Evolutionary conservation across 148 eudicot genomes (phyloP).

Genomic region (Amaranthus cruentus): DNA sequence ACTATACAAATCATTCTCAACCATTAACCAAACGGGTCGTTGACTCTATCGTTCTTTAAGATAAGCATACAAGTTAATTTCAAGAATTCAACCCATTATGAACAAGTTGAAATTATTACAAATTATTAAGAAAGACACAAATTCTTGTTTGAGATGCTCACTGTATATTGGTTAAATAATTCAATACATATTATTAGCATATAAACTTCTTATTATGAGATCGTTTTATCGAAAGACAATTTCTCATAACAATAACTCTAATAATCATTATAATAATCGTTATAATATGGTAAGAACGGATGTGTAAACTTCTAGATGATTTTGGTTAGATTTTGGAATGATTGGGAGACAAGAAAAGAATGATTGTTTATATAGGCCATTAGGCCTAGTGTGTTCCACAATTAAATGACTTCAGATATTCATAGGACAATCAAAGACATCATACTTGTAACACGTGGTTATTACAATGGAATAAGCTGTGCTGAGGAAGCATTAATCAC

Average conservation of each 20-base stretch:
- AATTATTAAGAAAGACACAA: too few species aligned
- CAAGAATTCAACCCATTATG: too few species aligned
- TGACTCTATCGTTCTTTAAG: too few species aligned
- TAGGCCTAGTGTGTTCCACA: slow-evolving; percentile 1
- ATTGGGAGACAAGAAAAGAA: slow-evolving; percentile 20
- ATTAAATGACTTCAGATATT: background rate
- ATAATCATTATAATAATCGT: too few species aligned
- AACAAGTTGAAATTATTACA: too few species aligned
- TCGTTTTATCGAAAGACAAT: background rate
- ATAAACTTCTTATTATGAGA: too few species aligned
- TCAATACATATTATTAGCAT: too few species aligned
- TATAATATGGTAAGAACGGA: background rate
- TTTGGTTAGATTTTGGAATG: slow-evolving; percentile 3
- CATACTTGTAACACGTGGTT: slow-evolving; percentile 1
- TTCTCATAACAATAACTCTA: background rate
- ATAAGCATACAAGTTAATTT: too few species aligned
- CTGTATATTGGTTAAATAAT: background rate
- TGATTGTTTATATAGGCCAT: slow-evolving; percentile 1
- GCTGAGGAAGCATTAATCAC: slow-evolving; percentile 3
- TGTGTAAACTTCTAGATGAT: background rate
- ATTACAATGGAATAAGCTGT: background rate
- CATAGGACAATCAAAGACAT: slow-evolving; percentile 5
- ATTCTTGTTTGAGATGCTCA: too few species aligned
- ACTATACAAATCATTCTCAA: too few species aligned
- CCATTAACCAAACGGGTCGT: too few species aligned